A percentile compares a stretch with the other conserved stretches of the same genome.
Conservation (phyloP, 495 filamentous ascomycete genomes). For the Aspergillus hancockii region DNA sequence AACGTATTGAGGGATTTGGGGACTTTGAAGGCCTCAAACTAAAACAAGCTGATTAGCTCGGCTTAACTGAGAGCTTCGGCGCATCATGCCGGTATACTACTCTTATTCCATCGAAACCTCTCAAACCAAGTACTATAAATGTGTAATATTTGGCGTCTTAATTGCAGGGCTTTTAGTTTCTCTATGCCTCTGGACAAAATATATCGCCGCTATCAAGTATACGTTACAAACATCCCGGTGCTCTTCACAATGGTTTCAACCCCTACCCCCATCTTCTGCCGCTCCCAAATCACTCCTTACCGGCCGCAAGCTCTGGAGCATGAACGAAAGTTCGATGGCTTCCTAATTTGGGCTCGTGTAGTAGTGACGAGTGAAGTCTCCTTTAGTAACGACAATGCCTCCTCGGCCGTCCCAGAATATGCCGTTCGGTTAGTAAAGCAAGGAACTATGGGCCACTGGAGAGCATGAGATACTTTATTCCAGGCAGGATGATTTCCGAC, state of each 20-base stretch:
- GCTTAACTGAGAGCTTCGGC: neutral
- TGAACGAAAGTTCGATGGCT: neutral
- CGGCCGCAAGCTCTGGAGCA: neutral
- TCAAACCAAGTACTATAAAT: neutral
- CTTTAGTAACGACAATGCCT: neutral
- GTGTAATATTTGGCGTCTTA: neutral
- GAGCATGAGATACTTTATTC: neutral
- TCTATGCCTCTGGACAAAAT: neutral
- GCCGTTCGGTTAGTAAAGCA: neutral
- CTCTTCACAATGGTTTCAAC: neutral
- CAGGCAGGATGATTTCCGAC: neutral
- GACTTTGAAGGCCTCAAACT: neutral
- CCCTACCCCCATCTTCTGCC: neutral
- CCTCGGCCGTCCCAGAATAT: neutral
- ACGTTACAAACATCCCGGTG: neutral
- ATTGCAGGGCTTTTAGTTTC: neutral
- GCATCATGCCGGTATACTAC: neutral
- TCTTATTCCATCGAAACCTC: neutral
- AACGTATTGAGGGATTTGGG: neutral
- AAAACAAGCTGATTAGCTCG: neutral
- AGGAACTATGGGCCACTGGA: neutral
- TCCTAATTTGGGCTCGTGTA: neutral
- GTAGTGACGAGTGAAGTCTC: neutral
- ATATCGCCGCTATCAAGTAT: neutral
- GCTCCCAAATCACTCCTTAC: neutral